Base-by-base conservation (phyloP, 345 rosid species). In the Pistacia integerrima region DNA sequence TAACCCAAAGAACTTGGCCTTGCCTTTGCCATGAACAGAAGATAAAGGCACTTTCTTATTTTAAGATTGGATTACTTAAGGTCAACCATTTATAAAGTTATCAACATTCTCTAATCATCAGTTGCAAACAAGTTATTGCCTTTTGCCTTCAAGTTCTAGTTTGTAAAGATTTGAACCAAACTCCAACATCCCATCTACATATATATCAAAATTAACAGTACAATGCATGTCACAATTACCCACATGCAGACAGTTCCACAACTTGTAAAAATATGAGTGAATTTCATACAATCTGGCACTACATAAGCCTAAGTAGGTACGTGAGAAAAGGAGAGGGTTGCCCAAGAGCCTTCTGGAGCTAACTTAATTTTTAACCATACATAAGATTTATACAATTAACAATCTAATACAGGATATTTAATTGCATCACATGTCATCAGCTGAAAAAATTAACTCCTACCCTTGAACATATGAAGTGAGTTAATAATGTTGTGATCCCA, bases 361-460 rank as follows among this genome's bases (percentile, higher is more conserved):
- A 44, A 22, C 70, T n/a, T 18, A 18, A 55, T 4, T 55, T 70
- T 72, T 66, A 44, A 66, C 54, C 4, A 46, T 41, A 51, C 25
- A 22, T n/a, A 57, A 8, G 22, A 59, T 20, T n/a, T 74, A 56
- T 36, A 55, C 38, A 28, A 64, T 17, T 51, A 18, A 59, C 46
- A 22, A 18, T 72, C 36, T 4, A 72, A n/a, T 3, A 46, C 38
- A 51, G 65, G 63, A 33, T 22, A 62, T 35, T 52, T 38, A n/a
- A 67, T 59, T 63, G 63, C 64, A 65, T 76, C 30, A 57, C 69
- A 69, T 58, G 4, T 61, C 49, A 41, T 30, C 44, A 66, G 67
- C 33, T 41, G 12, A 75, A 63, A 57, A 51, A 11, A 54, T 78
- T 25, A 55, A 52, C 25, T 54, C 44, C n/a, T 18, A 49, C 25